phyloP scores from a whole-genome alignment of 768 basidiomycete species.

The Naganishia randhawae region DNA sequence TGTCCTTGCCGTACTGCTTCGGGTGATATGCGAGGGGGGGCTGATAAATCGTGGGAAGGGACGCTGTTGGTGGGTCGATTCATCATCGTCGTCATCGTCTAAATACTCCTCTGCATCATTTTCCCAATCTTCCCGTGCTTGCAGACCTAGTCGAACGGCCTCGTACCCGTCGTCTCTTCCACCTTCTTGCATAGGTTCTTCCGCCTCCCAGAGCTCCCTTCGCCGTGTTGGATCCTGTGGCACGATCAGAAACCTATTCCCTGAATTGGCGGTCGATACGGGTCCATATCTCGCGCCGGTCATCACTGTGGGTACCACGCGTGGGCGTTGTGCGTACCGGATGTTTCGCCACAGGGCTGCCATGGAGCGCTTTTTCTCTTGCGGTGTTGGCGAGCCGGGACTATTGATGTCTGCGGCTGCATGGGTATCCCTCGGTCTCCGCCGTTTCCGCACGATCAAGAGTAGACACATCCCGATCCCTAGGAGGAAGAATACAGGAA shows the following conservation, averaged over 20 bases:
- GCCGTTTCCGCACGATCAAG: background rate
- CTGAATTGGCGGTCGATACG: background rate
- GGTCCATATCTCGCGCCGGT: conserved; percentile 4
- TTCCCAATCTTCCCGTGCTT: background rate
- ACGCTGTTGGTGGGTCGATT: background rate
- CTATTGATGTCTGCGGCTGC: too few species aligned
- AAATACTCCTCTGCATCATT: conserved; percentile 2
- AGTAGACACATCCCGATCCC: background rate
- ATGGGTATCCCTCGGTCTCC: background rate
- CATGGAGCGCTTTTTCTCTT: background rate
- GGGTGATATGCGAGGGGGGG: too few species aligned
- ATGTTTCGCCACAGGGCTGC: background rate
- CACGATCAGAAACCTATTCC: background rate
- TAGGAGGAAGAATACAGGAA: background rate
- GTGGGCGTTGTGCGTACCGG: background rate
- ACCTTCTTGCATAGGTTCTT: background rate
- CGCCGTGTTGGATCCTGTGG: background rate
- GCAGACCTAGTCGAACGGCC: background rate
- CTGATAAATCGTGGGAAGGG: background rate
- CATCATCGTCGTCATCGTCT: background rate
- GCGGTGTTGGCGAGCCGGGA: too few species aligned
- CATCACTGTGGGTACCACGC: background rate
- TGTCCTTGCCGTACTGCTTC: background rate
- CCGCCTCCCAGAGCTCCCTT: background rate
- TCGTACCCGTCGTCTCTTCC: background rate